Conservation (phyloP, 805 yeast species). For the Candida berthetii region DNA sequence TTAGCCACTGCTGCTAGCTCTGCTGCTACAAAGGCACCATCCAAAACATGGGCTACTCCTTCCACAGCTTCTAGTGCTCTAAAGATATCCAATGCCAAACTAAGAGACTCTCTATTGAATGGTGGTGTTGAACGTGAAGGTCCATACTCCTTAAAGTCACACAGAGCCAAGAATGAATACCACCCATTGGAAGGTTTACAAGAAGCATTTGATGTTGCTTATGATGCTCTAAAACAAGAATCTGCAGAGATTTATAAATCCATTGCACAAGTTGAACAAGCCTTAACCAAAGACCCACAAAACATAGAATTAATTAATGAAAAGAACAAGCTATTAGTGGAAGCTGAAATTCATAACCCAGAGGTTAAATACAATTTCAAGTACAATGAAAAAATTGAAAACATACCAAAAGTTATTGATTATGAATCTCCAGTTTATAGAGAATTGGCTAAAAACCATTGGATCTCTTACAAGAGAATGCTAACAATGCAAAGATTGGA, state of each 20-base stretch:
- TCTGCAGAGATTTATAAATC: constrained; percentile 38
- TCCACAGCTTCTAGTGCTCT: constrained; percentile 20
- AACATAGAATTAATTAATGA: constrained; percentile 15
- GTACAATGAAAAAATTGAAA: constrained; percentile 31
- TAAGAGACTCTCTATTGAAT: constrained; percentile 24
- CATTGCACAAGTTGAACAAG: constrained; percentile 29
- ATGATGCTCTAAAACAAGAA: constrained; percentile 45
- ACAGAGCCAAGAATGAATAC: constrained; percentile 43
- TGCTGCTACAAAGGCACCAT: neutral
- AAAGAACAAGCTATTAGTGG: constrained; percentile 32
- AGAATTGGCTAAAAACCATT: constrained; percentile 54
- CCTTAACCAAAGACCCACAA: constrained; percentile 2
- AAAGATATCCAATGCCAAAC: constrained; percentile 17
- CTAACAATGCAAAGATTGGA: constrained; percentile 89
- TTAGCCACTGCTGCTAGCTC: neutral
- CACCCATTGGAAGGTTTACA: constrained; percentile 64
- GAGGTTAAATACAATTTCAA: constrained; percentile 71
- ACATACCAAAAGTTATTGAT: constrained; percentile 46
- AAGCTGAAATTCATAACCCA: constrained; percentile 76
- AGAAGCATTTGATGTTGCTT: constrained; percentile 67
- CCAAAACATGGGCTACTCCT: constrained; percentile 23
- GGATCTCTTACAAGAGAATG: constrained; percentile 71
- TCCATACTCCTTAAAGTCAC: constrained; percentile 44
- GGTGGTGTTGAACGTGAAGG: constrained; percentile 36
- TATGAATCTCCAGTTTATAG: constrained; percentile 77